Evolutionary conservation across 208 protist species (phyloP).

Genomic region (Crithidia expoeki): DNA sequence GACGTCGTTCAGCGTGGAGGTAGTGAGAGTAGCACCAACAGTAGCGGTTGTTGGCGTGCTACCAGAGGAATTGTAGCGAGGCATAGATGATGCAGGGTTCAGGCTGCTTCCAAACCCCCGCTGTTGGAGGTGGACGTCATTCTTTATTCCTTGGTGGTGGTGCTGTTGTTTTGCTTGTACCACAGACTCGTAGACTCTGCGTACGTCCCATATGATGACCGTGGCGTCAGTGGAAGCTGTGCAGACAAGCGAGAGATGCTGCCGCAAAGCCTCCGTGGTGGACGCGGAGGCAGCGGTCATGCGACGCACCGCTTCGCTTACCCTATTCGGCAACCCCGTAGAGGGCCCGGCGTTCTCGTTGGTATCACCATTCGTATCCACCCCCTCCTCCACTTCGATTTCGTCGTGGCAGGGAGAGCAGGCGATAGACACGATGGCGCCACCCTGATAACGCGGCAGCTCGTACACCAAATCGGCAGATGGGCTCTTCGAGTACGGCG

Average conservation of each 20-base stretch:
- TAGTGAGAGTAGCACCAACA: conserved; percentile 7
- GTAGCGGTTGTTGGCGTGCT: background rate
- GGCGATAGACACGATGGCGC: conserved; percentile 68
- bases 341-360: background rate
- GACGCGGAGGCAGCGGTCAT: conserved; percentile 24
- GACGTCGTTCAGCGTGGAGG: conserved; percentile 50
- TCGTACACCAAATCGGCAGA: conserved; percentile 82
- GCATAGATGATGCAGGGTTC: background rate
- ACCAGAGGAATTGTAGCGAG: background rate
- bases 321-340: conserved; percentile 33
- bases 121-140: background rate
- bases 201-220: conserved; percentile 84
- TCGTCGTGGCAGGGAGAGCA: conserved; percentile 78
- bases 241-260: conserved; percentile 85
- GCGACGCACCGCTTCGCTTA: conserved; percentile 64
- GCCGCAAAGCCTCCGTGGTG: conserved; percentile 18
- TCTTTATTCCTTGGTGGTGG: background rate
- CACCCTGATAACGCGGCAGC: conserved; percentile 81
- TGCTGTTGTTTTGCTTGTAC: conserved; percentile 22
- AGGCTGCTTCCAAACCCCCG: background rate
- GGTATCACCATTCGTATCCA: background rate
- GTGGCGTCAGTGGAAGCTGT: conserved; percentile 83
- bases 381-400: conserved; percentile 1
- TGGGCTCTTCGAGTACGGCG: conserved; percentile 43
- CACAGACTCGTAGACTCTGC: conserved; percentile 77